Percentiles rank a stretch among this genome's conserved stretches.
Evolutionary conservation across 176 grass and related monocot genomes (phyloP).

Genomic region (bread wheat (Triticum aestivum)): DNA sequence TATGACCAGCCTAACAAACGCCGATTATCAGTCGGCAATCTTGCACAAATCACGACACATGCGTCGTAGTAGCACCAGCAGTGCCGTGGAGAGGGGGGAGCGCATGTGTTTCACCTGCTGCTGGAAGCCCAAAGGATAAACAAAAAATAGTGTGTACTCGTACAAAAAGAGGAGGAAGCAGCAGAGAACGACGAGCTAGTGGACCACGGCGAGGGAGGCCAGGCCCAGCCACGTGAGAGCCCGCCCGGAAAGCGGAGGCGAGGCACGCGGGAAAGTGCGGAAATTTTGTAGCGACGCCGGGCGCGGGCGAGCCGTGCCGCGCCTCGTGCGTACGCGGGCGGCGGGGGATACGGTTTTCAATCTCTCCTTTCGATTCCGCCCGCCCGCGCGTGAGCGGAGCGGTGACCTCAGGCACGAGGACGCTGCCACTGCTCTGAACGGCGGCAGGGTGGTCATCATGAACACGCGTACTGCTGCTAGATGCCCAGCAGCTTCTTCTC

Average conservation of each 20-base stretch:
- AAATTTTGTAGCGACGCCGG: background rate
- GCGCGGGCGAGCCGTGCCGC: background rate
- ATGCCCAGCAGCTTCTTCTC: background rate
- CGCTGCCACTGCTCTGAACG: background rate
- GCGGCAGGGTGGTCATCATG: background rate
- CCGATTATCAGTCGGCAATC: background rate
- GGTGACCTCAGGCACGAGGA: background rate
- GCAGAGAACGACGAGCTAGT: no score
- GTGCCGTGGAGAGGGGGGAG: no score
- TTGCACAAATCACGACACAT: background rate
- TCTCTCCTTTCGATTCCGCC: background rate
- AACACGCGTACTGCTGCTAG: background rate
- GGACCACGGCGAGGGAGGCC: background rate
- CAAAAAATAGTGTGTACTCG: background rate
- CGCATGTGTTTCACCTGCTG: constrained; percentile 26
- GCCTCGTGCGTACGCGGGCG: background rate
- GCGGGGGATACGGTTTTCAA: background rate
- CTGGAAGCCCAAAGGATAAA: background rate
- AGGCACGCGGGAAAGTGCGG: background rate
- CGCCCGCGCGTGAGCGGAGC: background rate
- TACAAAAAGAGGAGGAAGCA: background rate
- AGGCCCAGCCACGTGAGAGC: background rate
- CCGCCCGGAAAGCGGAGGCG: background rate
- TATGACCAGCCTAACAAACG: background rate
- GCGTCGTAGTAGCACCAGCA: background rate